Conservation (phyloP, 2,329 filamentous ascomycete species). For the Claviceps arundinis region DNA sequence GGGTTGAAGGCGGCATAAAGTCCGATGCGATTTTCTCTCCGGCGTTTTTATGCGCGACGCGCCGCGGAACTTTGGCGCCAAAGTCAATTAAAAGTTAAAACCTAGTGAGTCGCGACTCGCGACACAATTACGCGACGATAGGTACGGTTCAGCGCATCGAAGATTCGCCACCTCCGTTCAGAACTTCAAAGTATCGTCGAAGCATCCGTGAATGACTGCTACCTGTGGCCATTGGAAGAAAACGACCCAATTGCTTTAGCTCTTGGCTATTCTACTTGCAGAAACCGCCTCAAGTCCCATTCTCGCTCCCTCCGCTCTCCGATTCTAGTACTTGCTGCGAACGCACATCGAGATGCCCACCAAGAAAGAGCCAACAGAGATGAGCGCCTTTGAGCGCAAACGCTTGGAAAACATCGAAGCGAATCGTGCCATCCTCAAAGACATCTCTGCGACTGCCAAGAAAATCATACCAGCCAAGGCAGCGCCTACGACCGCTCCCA, state of each 20-base stretch:
- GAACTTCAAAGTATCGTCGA: neutral
- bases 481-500: conserved; percentile 29
- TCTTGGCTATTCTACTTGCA: neutral
- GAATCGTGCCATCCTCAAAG: conserved; percentile 68
- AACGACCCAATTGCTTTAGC: neutral
- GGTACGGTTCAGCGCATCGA: neutral
- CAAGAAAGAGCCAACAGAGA: conserved; percentile 27
- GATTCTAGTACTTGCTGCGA: neutral
- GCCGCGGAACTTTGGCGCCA: conserved; percentile 10
- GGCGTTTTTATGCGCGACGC: neutral
- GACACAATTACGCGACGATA: neutral
- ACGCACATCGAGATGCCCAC: conserved; percentile 27
- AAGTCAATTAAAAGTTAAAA: conserved; percentile 7
- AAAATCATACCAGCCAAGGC: conserved; percentile 49
- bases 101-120: neutral
- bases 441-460: conserved; percentile 59
- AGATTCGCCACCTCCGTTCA: neutral
- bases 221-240: neutral
- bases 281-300: neutral
- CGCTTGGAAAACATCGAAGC: conserved; percentile 76
- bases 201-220: neutral
- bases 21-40: neutral
- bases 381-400: conserved; percentile 79
- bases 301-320: neutral
- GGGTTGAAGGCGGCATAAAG: neutral